Evolutionary conservation across 345 rosid genomes (phyloP).

Genomic region (Chamaenerion angustifolium): DNA sequence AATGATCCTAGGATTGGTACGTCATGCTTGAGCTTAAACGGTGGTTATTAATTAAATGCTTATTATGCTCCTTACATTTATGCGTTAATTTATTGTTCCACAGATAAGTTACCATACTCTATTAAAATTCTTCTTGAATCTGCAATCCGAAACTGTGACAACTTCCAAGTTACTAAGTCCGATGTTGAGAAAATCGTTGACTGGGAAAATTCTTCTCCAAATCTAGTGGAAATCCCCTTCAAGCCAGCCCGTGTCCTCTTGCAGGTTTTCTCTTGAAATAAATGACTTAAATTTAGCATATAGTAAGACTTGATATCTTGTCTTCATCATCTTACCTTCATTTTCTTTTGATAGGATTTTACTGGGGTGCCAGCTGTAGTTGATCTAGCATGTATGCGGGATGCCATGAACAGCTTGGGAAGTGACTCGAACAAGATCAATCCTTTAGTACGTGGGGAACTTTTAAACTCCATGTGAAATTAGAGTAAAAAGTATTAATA

Average conservation of each 20-base stretch:
- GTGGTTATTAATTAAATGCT: too few species aligned
- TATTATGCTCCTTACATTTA: too few species aligned
- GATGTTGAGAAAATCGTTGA: constrained; percentile 95
- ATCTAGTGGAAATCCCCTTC: constrained; percentile 97
- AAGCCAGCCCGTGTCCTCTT: constrained; percentile 97
- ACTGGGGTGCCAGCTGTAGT: constrained; percentile 99
- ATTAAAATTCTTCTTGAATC: constrained; percentile 91
- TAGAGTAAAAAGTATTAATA: too few species aligned
- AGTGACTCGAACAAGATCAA: constrained; percentile 86
- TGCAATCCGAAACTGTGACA: constrained; percentile 89
- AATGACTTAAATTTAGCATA: not conserved
- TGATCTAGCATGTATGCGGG: constrained; percentile 98
- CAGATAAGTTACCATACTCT: constrained; percentile 89
- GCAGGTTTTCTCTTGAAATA: constrained; percentile 29
- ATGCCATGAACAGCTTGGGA: constrained; percentile 88
- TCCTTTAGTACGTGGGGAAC: constrained; percentile 39
- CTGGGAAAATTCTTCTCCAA: constrained; percentile 81
- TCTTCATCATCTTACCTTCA: constrained; percentile 7
- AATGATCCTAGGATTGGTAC: constrained; percentile 96
- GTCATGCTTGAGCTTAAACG: too few species aligned
- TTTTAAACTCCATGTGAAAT: too few species aligned
- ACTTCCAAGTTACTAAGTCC: constrained; percentile 85
- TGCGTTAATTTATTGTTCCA: not conserved
- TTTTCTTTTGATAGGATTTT: constrained; percentile 54
- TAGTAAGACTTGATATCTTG: not conserved